Conservation (phyloP, 495 filamentous ascomycete genomes). For the Penicillium goetzii region DNA sequence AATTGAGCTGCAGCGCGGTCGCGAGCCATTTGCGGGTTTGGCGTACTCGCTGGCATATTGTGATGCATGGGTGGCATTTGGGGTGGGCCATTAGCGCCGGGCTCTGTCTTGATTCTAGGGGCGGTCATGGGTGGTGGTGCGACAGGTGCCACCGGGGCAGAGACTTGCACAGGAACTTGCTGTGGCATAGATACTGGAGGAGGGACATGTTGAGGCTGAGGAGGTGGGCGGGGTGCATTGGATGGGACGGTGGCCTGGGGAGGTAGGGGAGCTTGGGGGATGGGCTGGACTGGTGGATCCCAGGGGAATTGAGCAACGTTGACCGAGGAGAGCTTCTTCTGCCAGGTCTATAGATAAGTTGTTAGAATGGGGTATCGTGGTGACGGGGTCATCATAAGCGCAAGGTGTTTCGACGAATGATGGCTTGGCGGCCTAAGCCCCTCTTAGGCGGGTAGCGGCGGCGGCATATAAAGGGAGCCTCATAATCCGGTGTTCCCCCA, state of each 20-base stretch:
- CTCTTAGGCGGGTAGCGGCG: conserved; percentile 41
- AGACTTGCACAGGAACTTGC: conserved; percentile 28
- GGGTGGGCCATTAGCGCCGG: conserved; percentile 57
- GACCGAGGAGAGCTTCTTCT: conserved; percentile 80
- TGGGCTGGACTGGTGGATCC: conserved; percentile 70
- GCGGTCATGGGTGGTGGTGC: conserved; percentile 36
- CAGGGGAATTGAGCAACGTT: conserved; percentile 89
- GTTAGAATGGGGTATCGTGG: conserved; percentile 22
- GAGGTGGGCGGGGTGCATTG: conserved; percentile 54
- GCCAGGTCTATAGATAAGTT: conserved; percentile 74
- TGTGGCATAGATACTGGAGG: conserved; percentile 40
- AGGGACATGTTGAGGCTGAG: conserved; percentile 40
- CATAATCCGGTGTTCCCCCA: conserved; percentile 47
- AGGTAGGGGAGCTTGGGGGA: conserved; percentile 47
- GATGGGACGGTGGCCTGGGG: conserved; percentile 61
- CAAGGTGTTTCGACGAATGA: conserved; percentile 18
- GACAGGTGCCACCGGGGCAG: conserved; percentile 10
- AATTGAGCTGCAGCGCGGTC: conserved; percentile 70
- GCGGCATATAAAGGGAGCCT: conserved; percentile 48
- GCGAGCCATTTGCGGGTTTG: conserved; percentile 57
- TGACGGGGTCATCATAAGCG: conserved; percentile 4
- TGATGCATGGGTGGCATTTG: conserved; percentile 44
- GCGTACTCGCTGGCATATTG: conserved; percentile 40
- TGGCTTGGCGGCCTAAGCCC: conserved; percentile 39
- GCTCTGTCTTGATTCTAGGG: conserved; percentile 74